These are phyloP conservation scores for Amanita molliuscula DNA, from an alignment of 768 basidiomycete species.

Conservation along the genomic window DNA sequence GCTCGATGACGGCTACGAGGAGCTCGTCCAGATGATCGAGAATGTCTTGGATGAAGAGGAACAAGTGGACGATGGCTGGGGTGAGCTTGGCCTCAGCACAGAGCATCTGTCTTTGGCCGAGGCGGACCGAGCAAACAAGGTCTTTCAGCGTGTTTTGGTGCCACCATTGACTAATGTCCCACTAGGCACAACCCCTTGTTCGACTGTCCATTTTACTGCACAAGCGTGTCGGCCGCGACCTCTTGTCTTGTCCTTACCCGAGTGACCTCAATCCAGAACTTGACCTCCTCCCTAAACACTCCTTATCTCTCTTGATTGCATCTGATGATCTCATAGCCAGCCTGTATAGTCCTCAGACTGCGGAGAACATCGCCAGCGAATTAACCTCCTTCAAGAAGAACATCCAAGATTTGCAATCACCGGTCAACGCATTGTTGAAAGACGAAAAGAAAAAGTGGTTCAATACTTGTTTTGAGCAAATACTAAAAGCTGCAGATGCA, in stretches of 20 bases:
- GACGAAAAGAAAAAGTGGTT: conserved; percentile 44
- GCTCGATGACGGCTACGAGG: conserved; percentile 50
- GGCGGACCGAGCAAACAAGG: conserved; percentile 49
- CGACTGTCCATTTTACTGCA: conserved; percentile 54
- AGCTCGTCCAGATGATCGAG: conserved; percentile 46
- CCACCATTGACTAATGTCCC: conserved; percentile 1
- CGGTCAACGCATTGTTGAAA: conserved; percentile 15
- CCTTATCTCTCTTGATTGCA: conserved; percentile 39
- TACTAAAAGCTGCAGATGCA: conserved; percentile 30
- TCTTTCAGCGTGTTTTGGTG: conserved; percentile 14
- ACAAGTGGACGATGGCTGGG: conserved; percentile 47
- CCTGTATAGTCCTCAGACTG: conserved; percentile 55
- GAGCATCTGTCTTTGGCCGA: conserved; percentile 38
- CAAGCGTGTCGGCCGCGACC: conserved; percentile 43
- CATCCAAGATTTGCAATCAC: conserved; percentile 25
- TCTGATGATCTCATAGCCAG: conserved; percentile 62
- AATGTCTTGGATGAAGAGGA: conserved; percentile 22
- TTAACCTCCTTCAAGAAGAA: conserved; percentile 26
- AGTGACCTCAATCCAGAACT: conserved; percentile 20
- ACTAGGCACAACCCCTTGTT: conserved; percentile 48
- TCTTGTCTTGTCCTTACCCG: conserved; percentile 25
- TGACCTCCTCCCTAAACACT: conserved; percentile 41
- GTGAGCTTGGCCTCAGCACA: conserved; percentile 45
- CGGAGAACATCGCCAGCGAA: conserved; percentile 26
- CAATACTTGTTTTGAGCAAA: conserved; percentile 52